Evolutionary conservation across 169 alveolate genomes (phyloP).

Genomic region (Toxoplasma gondii): DNA sequence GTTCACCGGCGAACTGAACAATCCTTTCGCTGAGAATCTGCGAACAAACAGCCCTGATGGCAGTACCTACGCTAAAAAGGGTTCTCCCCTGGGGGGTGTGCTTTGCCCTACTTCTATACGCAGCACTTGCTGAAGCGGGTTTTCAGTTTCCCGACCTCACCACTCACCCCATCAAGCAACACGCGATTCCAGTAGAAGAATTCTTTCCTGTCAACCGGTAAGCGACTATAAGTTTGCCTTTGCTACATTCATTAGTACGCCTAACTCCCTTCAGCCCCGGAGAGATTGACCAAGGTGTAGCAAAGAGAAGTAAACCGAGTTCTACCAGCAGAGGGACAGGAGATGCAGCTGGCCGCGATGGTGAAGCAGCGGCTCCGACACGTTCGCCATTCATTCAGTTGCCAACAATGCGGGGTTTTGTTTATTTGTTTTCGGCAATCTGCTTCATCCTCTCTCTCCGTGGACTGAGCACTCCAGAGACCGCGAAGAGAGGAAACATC

Average conservation of each 20-base stretch:
- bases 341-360: constrained; percentile 36
- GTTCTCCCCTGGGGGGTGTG: not conserved
- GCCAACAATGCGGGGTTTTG: constrained; percentile 69
- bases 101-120: not conserved
- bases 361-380: constrained; percentile 52
- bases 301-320: not conserved
- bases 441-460: constrained; percentile 74
- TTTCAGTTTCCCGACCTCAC: not conserved
- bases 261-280: constrained; percentile 57
- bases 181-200: constrained; percentile 38
- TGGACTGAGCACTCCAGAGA: constrained; percentile 74
- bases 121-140: not conserved
- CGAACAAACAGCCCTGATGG: not conserved
- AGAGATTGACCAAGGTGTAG: constrained; percentile 35
- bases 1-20: not conserved
- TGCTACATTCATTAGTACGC: not conserved
- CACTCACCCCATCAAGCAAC: constrained; percentile 4
- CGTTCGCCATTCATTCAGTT: constrained; percentile 48
- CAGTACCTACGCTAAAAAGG: not conserved
- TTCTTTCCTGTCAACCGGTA: constrained; percentile 69
- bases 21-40: not conserved
- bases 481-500: constrained; percentile 76
- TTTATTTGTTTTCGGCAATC: constrained; percentile 69
- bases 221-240: not conserved
- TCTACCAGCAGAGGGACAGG: constrained; percentile 29